phyloP scores from a whole-genome alignment of 306 rosid genomes.

The Quercus dentata region DNA sequence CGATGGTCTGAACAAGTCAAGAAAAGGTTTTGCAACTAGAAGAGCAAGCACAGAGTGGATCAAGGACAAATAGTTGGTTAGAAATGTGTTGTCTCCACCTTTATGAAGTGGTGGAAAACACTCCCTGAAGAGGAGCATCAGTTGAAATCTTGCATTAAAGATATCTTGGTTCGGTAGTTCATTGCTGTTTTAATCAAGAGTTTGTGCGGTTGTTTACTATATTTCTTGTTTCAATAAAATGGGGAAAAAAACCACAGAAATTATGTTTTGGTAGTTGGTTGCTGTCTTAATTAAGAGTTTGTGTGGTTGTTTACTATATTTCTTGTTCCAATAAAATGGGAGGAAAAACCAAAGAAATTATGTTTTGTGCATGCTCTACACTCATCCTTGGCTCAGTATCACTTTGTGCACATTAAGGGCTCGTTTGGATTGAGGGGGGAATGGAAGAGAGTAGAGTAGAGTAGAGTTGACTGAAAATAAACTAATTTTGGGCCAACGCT shows the following conservation, averaged over 20 bases:
- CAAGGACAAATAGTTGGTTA: not conserved
- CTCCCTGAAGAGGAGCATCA: slow-evolving; percentile 34
- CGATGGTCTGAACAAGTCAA: not conserved
- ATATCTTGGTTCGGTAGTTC: not conserved
- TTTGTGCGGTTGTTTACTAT: not conserved
- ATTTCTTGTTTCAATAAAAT: not conserved
- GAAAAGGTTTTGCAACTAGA: slow-evolving; percentile 29
- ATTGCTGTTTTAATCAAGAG: not conserved
- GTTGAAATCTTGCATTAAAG: slow-evolving; percentile 16
- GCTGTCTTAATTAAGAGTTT: not conserved
- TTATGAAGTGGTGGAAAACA: slow-evolving; percentile 42
- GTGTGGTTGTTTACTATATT: not conserved
- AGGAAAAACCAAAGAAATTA: not conserved
- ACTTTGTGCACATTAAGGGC: not conserved
- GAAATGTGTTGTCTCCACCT: slow-evolving; percentile 50
- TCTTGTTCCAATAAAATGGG: not conserved
- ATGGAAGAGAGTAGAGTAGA: accelerated
- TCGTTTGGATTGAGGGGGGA: too few relatives aligned
- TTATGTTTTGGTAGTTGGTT: not conserved
- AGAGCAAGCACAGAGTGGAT: slow-evolving; percentile 33
- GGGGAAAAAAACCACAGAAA: too few relatives aligned
- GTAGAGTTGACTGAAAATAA: too few relatives aligned
- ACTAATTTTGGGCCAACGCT: too few relatives aligned
- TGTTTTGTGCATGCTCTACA: not conserved
- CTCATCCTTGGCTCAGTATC: not conserved